A percentile compares a stretch with the other conserved stretches of the same genome.
Evolutionary conservation across 495 filamentous ascomycete species (phyloP).

Genomic region (Cladorrhinum samala): DNA sequence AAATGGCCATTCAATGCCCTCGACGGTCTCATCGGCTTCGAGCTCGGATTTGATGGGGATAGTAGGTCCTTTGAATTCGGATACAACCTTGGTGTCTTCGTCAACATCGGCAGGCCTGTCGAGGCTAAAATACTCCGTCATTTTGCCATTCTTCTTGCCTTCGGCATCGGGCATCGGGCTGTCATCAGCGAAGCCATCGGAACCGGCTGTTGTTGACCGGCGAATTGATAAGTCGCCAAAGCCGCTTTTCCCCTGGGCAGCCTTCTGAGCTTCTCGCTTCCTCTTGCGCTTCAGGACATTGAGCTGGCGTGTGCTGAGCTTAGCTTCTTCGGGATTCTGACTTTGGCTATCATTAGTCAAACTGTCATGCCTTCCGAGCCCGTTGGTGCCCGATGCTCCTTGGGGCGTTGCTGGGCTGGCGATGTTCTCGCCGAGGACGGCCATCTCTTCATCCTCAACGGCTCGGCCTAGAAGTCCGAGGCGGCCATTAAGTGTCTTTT

Average conservation of each 20-base stretch:
- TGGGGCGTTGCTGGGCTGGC: constrained; percentile 36
- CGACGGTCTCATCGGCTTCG: constrained; percentile 61
- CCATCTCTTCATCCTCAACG: constrained; percentile 79
- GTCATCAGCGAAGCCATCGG: constrained; percentile 46
- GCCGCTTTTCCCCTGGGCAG: constrained; percentile 56
- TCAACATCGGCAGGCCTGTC: constrained; percentile 66
- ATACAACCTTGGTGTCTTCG: constrained; percentile 86
- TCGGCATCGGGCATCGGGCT: constrained; percentile 55
- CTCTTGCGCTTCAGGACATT: constrained; percentile 91
- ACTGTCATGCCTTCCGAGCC: constrained; percentile 32
- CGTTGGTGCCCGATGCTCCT: constrained; percentile 37
- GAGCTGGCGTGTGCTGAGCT: constrained; percentile 81
- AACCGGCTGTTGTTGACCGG: constrained; percentile 52
- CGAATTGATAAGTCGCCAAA: constrained; percentile 84
- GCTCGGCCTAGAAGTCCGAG: constrained; percentile 74
- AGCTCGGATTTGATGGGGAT: constrained; percentile 57
- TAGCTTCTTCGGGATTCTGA: constrained; percentile 55
- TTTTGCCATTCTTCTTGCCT: constrained; percentile 58
- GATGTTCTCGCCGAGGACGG: constrained; percentile 33
- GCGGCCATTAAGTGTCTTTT: constrained; percentile 75
- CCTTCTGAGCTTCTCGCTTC: constrained; percentile 75
- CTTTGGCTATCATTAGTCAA: constrained; percentile 20
- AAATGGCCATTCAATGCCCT: constrained; percentile 87
- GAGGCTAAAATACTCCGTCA: constrained; percentile 87
- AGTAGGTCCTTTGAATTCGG: constrained; percentile 83